Evolutionary conservation across 2,329 filamentous ascomycete genomes (phyloP), one percentile per base, ranked within the genome.

Genomic region (Hypoxylon sp.): DNA sequence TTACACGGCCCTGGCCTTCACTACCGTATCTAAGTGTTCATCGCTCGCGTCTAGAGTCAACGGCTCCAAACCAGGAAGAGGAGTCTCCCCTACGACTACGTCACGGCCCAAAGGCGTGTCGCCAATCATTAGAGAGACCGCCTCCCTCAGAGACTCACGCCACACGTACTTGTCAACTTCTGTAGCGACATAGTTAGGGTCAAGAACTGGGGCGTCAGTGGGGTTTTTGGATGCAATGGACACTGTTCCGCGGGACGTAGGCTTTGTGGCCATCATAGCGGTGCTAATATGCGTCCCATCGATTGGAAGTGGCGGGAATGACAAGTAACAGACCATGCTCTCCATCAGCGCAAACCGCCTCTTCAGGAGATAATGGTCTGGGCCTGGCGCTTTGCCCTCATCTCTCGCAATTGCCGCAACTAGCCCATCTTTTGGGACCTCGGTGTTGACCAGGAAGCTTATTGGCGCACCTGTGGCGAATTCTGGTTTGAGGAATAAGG

Each of bases 401-500:
- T 75, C 72, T 54, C 69, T 65, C n/a, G 66, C 60, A 22, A 72
- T 70, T 2, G 71, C 72, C 1, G 61, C 61, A 20, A 60, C 62
- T 3, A 72, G 52, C 4, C 44, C 42, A 0, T 64, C 55, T 3
- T 46, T 55, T 1, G 66, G 52, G 3, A 71, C 61, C n/a, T 57
- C 33, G 2, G 70, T 71, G 9, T 56, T 50, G 12, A 64, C 68
- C 5, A 75, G 46, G 38, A 61, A 65, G 32, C 60, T 68, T 1
- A 66, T 9, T 0, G 70, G 72, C 11, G n/a, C 22, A 14, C 57
- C 57, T 6, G 49, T 38, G 6, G 9, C 42, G n/a, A 48, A 53
- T 46, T 68, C 48, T 2, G 70, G 70, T 20, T 72, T 32, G 8
- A 46, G 12, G 32, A 73, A 67, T 1, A 73, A 22, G 6, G 71